These are phyloP conservation scores for Phytomonas sp. DNA, from an alignment of 208 protist genomes.

Conservation along the genomic window DNA sequence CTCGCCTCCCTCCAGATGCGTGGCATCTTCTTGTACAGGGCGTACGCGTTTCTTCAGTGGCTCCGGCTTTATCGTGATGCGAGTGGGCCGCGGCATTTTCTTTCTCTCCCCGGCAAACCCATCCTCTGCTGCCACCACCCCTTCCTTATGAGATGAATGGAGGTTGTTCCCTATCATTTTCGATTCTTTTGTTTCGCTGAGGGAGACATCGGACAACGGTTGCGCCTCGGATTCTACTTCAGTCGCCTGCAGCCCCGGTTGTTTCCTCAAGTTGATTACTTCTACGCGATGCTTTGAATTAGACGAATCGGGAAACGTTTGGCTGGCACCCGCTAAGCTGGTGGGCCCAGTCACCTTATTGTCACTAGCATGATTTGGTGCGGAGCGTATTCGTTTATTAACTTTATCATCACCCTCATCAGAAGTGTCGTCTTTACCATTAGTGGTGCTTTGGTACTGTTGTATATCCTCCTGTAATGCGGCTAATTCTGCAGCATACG, in stretches of 20 bases:
- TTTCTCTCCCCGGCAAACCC: conserved; percentile 2
- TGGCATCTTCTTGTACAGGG: not conserved
- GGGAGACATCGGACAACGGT: not conserved
- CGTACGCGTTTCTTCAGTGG: conserved; percentile 16
- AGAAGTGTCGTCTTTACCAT: conserved; percentile 1
- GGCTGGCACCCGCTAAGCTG: not conserved
- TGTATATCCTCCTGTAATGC: conserved; percentile 44
- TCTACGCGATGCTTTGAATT: conserved; percentile 27
- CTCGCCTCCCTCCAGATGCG: not conserved
- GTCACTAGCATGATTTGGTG: conserved; percentile 7
- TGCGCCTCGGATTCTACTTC: conserved; percentile 7
- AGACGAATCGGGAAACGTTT: conserved; percentile 1
- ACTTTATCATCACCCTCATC: not conserved
- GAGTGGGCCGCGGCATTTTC: conserved; percentile 13
- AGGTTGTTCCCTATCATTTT: not conserved
- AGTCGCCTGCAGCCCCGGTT: conserved; percentile 27
- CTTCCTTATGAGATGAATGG: not conserved
- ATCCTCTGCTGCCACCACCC: not conserved
- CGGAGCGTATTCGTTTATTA: conserved; percentile 1
- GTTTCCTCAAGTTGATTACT: conserved; percentile 38
- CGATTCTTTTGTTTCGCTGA: not conserved
- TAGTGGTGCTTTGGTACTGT: conserved; percentile 9
- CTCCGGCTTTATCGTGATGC: conserved; percentile 17
- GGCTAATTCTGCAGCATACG: conserved; percentile 45
- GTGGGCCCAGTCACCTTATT: not conserved